These are phyloP conservation scores for Gremmenia infestans DNA, from an alignment of 2,329 filamentous ascomycete species.

Conservation along the genomic window DNA sequence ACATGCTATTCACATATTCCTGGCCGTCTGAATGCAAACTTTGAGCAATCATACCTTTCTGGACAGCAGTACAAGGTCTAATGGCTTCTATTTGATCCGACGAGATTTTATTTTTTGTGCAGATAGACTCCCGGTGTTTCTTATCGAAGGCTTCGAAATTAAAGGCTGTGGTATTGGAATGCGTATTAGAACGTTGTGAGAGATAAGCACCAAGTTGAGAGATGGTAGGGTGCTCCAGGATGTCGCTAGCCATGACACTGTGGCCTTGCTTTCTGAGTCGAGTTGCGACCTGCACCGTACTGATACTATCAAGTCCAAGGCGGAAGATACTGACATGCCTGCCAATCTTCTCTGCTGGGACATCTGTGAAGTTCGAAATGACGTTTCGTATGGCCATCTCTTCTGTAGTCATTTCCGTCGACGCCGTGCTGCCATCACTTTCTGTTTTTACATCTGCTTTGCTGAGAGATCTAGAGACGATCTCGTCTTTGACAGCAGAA, in stretches of 20 bases:
- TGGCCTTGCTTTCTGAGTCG: conserved; percentile 57
- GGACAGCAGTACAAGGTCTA: conserved; percentile 73
- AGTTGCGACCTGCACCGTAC: conserved; percentile 71
- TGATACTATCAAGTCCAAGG: conserved; percentile 89
- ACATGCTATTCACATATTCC: conserved; percentile 72
- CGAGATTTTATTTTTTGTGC: conserved; percentile 16
- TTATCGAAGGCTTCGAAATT: conserved; percentile 48
- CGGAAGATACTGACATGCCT: conserved; percentile 72
- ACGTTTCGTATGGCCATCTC: conserved; percentile 39
- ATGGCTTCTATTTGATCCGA: conserved; percentile 47
- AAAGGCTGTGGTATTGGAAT: conserved; percentile 27
- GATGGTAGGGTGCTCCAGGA: conserved; percentile 58
- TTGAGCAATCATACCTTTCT: conserved; percentile 73
- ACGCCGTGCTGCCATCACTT: neutral
- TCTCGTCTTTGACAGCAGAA: conserved; percentile 15
- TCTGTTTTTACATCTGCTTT: neutral
- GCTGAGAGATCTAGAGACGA: conserved; percentile 9
- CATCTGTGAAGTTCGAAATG: conserved; percentile 49
- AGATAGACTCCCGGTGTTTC: conserved; percentile 34
- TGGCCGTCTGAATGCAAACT: conserved; percentile 62
- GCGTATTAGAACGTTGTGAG: neutral
- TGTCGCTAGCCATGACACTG: conserved; percentile 61
- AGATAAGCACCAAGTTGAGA: conserved; percentile 30
- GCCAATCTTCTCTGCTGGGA: conserved; percentile 45
- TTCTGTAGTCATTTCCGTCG: conserved; percentile 19